Conservation (phyloP, 768 basidiomycete genomes). For the Tulasnella sp. region DNA sequence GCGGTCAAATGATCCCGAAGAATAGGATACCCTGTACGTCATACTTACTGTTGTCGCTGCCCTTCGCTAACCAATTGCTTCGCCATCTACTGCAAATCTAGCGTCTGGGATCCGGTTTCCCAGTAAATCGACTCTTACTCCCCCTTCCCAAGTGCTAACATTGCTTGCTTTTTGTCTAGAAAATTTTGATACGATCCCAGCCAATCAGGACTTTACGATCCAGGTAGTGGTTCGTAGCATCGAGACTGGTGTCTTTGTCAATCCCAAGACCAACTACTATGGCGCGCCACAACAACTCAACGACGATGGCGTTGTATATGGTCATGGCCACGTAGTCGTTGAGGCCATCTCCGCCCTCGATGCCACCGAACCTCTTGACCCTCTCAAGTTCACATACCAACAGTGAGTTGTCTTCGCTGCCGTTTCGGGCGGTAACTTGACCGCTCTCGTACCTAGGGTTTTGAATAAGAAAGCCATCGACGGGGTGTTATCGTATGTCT, state of each 20-base stretch:
- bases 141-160: no score
- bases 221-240: slow-evolving; percentile 32
- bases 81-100: no score
- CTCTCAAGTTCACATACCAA: slow-evolving; percentile 46
- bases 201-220: no score
- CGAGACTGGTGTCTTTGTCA: slow-evolving; percentile 43
- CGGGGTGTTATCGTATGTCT: no score
- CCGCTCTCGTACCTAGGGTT: slow-evolving; percentile 38
- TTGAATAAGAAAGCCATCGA: background rate
- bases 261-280: slow-evolving; percentile 41
- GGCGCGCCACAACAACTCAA: slow-evolving; percentile 46
- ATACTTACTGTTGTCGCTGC: no score
- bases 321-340: slow-evolving; percentile 47
- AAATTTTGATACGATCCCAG: slow-evolving; percentile 33
- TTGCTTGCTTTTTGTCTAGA: no score
- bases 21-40: slow-evolving; percentile 34
- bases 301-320: slow-evolving; percentile 38
- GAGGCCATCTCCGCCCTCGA: slow-evolving; percentile 34
- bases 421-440: no score
- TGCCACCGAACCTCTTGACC: slow-evolving; percentile 39
- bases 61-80: background rate
- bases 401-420: no score
- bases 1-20: slow-evolving; percentile 37
- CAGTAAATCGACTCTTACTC: no score
- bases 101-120: background rate